Conservation (phyloP, 768 basidiomycete species). For the Pulveroboletus sp. region DNA sequence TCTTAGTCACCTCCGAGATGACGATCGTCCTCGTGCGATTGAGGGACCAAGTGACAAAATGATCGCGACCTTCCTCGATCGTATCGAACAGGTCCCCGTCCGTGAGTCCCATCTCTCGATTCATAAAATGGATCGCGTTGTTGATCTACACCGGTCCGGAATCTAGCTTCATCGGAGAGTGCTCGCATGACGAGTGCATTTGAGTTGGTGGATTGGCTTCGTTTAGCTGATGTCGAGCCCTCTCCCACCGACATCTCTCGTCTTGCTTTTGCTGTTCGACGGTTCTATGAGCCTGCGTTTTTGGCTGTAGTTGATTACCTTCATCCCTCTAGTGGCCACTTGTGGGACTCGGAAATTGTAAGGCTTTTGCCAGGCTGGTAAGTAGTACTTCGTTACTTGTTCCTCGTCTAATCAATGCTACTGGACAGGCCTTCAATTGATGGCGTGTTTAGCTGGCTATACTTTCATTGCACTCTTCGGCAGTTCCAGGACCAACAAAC, state of each 20-base stretch:
- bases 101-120: slow-evolving; percentile 37
- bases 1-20: slow-evolving; percentile 31
- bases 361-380: slow-evolving; percentile 23
- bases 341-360: slow-evolving; percentile 37
- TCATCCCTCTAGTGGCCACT: slow-evolving; percentile 36
- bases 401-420: not conserved
- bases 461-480: slow-evolving; percentile 30
- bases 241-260: slow-evolving; percentile 36
- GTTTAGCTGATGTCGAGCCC: slow-evolving; percentile 39
- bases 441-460: slow-evolving; percentile 42
- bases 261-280: slow-evolving; percentile 36
- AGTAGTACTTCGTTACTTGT: slow-evolving; percentile 3
- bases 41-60: slow-evolving; percentile 3
- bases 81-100: slow-evolving; percentile 38
- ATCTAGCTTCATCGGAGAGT: slow-evolving; percentile 36
- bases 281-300: slow-evolving; percentile 41
- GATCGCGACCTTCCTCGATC: slow-evolving; percentile 41
- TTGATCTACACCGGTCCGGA: not conserved
- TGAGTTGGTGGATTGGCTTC: slow-evolving; percentile 62
- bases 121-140: not conserved
- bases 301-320: slow-evolving; percentile 40
- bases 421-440: slow-evolving; percentile 10
- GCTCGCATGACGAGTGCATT: slow-evolving; percentile 40
- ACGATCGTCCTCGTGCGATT: not conserved
- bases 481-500: slow-evolving; percentile 17